phyloP scores from a whole-genome alignment of 805 yeast genomes.

The Zygoascus tannicola region DNA sequence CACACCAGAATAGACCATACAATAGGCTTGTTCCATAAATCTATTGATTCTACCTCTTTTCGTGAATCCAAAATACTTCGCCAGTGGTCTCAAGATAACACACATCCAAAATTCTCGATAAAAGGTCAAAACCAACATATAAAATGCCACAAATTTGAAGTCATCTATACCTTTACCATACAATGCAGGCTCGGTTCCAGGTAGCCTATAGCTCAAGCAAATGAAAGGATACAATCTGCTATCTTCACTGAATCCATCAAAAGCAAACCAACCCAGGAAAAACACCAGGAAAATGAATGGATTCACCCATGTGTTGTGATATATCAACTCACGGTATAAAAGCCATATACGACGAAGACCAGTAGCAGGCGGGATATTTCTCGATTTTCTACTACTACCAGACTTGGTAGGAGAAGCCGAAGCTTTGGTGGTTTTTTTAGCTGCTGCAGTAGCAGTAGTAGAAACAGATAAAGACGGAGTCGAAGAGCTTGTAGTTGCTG shows the following conservation, averaged over 20 bases:
- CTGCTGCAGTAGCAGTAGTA: background rate
- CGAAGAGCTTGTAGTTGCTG: background rate
- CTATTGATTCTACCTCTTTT: conserved; percentile 54
- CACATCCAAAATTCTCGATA: conserved; percentile 89
- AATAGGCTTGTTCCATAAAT: conserved; percentile 89
- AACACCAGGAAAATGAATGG: conserved; percentile 47
- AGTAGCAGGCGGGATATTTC: background rate
- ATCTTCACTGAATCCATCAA: conserved; percentile 47
- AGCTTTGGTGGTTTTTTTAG: no score
- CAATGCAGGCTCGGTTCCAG: conserved; percentile 39
- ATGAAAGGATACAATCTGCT: conserved; percentile 60
- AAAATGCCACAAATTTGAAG: conserved; percentile 64
- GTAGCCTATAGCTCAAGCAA: conserved; percentile 53
- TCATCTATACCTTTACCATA: conserved; percentile 88
- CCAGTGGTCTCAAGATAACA: conserved; percentile 63
- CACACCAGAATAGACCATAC: conserved; percentile 68
- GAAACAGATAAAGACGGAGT: background rate
- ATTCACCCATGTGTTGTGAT: conserved; percentile 58
- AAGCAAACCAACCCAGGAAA: conserved; percentile 28
- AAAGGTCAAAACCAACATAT: conserved; percentile 83
- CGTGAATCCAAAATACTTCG: conserved; percentile 42
- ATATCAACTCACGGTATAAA: conserved; percentile 49
- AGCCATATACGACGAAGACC: conserved; percentile 36
- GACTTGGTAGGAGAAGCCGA: background rate
- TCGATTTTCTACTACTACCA: no score